Base-by-base conservation (phyloP, 2,329 filamentous ascomycete genomes). In the Nemania bipapillata region DNA sequence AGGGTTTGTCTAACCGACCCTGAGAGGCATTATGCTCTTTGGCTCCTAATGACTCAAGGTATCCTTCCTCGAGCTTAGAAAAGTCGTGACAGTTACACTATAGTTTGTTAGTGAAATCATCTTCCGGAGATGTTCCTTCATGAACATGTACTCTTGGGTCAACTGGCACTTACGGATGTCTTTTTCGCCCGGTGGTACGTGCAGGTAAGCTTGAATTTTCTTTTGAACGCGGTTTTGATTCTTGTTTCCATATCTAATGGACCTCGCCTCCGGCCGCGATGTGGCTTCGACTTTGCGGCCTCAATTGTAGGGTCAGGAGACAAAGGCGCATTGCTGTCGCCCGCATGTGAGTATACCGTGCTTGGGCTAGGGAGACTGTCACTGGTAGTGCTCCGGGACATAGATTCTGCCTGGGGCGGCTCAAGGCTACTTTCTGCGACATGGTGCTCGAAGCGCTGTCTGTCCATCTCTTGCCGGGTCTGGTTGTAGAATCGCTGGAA, bases 71-170 rank as follows among this genome's bases (percentile, higher is more conserved):
- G 17, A 79, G 63, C 55, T 68, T 72, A 22, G 70, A 73, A 30
- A 79, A 75, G 58, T 78, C 77, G 60, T 75, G 71, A 59, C 77
- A 78, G 32, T 76, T 72, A 49, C 77, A 79, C 77, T 79, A 28
- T 17, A 20, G 17, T 40, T 55, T n/a, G 64, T 77, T 66, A 76
- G 70, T 8, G 45, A 45, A 24, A 22, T 35, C 9, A 28, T 53
- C 17, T 28, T 24, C 17, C 15, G 9, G 47, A 17, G 8, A 42
- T 45, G 7, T 49, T 45, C n/a, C n/a, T n/a, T n/a, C n/a, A n/a
- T n/a, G n/a, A n/a, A 5, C 55, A 49, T 32, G 47, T 42, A 49
- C 20, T 60, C 9, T 11, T 2, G 54, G 37, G 8, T 47, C 5
- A n/a, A 30, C n/a, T 6, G 3, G 49, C 50, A 40, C 74, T 70